A percentile compares a stretch with the other conserved stretches of the same genome.
These are phyloP conservation scores for Penicillium robsamsonii DNA, from an alignment of 495 filamentous ascomycete genomes.

Conservation along the genomic window DNA sequence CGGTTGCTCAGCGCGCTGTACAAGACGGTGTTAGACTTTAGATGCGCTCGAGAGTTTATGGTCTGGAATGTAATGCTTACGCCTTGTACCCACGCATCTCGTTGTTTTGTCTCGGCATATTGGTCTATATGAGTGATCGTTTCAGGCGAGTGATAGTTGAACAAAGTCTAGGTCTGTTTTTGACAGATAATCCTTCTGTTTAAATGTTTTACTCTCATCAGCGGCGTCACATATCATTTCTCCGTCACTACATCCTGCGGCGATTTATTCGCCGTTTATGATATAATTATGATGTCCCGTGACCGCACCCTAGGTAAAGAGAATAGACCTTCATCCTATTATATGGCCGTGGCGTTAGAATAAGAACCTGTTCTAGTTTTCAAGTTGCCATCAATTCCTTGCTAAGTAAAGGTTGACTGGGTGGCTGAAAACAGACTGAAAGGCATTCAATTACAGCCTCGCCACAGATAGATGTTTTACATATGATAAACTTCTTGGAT, in stretches of 20 bases:
- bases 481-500: too few relatives aligned
- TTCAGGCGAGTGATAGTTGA: background rate
- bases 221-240: background rate
- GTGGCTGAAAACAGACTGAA: too few relatives aligned
- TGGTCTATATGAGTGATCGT: background rate
- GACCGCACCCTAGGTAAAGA: too few relatives aligned
- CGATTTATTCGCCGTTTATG: background rate
- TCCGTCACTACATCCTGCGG: background rate
- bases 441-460: too few relatives aligned
- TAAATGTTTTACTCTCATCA: background rate
- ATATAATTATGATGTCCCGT: background rate
- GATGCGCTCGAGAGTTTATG: background rate
- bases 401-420: too few relatives aligned
- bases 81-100: slow-evolving; percentile 4
- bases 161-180: background rate
- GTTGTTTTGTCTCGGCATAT: background rate
- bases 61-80: background rate
- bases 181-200: background rate
- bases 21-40: background rate
- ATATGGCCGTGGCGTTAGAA: too few relatives aligned
- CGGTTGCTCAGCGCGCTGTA: background rate
- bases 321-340: too few relatives aligned
- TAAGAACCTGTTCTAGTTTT: too few relatives aligned
- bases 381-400: too few relatives aligned
- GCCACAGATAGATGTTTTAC: too few relatives aligned